phyloP scores from a whole-genome alignment of 2,329 filamentous ascomycete species.

The Leptographium lundbergii region DNA sequence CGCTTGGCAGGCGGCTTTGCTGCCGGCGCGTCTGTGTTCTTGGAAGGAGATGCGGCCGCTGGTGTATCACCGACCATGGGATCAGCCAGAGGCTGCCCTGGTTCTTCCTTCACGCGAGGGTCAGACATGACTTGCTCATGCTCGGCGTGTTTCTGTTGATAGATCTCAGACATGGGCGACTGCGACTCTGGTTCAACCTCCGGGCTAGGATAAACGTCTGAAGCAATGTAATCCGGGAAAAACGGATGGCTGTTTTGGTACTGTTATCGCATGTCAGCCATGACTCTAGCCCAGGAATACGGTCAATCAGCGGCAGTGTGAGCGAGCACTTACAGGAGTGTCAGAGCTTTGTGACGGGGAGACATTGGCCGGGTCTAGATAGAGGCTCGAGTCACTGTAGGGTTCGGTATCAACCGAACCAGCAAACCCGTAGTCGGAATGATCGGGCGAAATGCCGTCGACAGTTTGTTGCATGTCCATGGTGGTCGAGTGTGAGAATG shows the following conservation, averaged over 20 bases:
- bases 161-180: conserved; percentile 2
- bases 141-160: background rate
- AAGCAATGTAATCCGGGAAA: conserved; percentile 14
- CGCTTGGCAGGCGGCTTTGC: conserved; percentile 29
- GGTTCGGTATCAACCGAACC: background rate
- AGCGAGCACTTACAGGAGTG: conserved; percentile 19
- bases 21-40: conserved; percentile 4
- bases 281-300: background rate
- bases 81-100: conserved; percentile 10
- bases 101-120: conserved; percentile 13
- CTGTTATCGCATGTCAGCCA: background rate
- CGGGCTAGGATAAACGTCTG: conserved; percentile 22
- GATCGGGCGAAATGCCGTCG: background rate
- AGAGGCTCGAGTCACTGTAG: conserved; percentile 20
- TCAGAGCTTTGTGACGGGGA: conserved; percentile 26
- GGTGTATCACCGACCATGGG: background rate
- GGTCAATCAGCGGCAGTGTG: background rate
- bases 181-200: conserved; percentile 16
- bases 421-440: background rate
- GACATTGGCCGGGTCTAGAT: conserved; percentile 15
- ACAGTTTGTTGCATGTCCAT: background rate
- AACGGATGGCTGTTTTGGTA: conserved; percentile 14
- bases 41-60: background rate
- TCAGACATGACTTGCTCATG: background rate
- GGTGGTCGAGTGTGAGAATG: background rate